Evolutionary conservation across 2,329 filamentous ascomycete species (phyloP), one percentile per base, ranked within the genome.

Genomic region (Ceratocystis alfenasii): DNA sequence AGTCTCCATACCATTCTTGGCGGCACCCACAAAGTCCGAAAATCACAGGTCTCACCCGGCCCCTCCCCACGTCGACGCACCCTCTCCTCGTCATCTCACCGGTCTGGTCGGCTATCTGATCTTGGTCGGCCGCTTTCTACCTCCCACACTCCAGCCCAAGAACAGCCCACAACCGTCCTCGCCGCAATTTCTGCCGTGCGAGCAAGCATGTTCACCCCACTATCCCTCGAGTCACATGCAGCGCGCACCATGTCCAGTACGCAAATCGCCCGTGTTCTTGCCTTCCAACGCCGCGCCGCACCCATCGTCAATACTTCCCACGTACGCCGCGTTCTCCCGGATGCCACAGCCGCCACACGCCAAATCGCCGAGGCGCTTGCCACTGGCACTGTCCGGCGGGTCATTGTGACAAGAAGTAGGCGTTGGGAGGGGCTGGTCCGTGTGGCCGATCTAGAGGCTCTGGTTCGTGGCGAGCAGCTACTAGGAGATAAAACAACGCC

Each of bases 291-390:
- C 41, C 74, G 74, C 15, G 73, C 89, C 48, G 86, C 88, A 8
- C 84, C 83, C 0, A 77, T 90, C 25, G 83, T 87, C 4, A 87
- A 84, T 0, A 74, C 85, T 22, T 81, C 84, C 1, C 87, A 91
- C 72, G 73, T 91, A 5, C 82, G 87, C 68, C 81, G 86, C 1
- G 74, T 90, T 1, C 78, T 87, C 57, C 75, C 75, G 1, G 84
- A 82, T 1, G 83, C 87, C 1, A 88, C 87, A 0, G 78, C 76
- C 1, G 83, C 84, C 1, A 87, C 90, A 74, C 78, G 87, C 59
- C 87, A 89, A 72, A 78, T 88, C 22, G 85, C 82, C 2, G 80
- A 84, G 70, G 77, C 90, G 45, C 74, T 81, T 20, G 76, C 78
- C 12, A 77, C 76, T 10, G 86, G 87, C 0, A 75, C 80, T 3